These are phyloP conservation scores for Globisporangium polare DNA, from an alignment of 352 stramenopile species.

Conservation along the genomic window DNA sequence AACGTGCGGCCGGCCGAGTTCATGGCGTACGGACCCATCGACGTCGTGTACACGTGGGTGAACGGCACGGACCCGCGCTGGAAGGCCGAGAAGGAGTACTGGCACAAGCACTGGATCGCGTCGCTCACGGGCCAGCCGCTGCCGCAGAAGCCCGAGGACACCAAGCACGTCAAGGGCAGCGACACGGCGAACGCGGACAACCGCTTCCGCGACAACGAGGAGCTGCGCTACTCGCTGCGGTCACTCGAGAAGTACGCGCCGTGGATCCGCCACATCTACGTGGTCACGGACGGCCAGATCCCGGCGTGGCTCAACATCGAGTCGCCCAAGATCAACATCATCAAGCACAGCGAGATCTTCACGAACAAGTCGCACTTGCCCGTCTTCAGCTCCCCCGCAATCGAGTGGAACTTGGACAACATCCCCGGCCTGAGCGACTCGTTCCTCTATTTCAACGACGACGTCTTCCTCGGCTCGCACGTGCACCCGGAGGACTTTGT, in stretches of 20 bases:
- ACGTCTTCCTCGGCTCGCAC: constrained; percentile 91
- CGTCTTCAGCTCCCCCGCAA: constrained; percentile 93
- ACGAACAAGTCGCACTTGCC: constrained; percentile 84
- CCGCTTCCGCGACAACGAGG: constrained; percentile 93
- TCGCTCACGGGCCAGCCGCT: constrained; percentile 76
- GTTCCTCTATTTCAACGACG: constrained; percentile 97
- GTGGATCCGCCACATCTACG: constrained; percentile 92
- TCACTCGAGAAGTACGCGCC: constrained; percentile 94
- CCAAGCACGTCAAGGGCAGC: constrained; percentile 45
- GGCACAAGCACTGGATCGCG: constrained; percentile 86
- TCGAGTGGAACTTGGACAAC: constrained; percentile 93
- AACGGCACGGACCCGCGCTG: constrained; percentile 93
- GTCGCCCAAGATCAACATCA: constrained; percentile 70
- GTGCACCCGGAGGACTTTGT: constrained; percentile 92
- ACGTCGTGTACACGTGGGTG: constrained; percentile 97
- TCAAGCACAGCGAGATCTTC: constrained; percentile 92
- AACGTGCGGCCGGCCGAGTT: constrained; percentile 46
- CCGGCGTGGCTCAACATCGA: constrained; percentile 91
- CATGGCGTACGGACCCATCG: constrained; percentile 83
- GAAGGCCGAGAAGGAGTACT: constrained; percentile 87
- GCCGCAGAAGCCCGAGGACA: constrained; percentile 47
- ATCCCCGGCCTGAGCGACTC: constrained; percentile 89
- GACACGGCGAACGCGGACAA: constrained; percentile 84
- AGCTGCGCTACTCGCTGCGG: constrained; percentile 91
- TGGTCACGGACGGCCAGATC: constrained; percentile 94